A percentile compares a stretch with the other conserved stretches of the same genome.
phyloP scores from a whole-genome alignment of 192 early-diverging fungal genomes.

The Lobulomyces angularis region DNA sequence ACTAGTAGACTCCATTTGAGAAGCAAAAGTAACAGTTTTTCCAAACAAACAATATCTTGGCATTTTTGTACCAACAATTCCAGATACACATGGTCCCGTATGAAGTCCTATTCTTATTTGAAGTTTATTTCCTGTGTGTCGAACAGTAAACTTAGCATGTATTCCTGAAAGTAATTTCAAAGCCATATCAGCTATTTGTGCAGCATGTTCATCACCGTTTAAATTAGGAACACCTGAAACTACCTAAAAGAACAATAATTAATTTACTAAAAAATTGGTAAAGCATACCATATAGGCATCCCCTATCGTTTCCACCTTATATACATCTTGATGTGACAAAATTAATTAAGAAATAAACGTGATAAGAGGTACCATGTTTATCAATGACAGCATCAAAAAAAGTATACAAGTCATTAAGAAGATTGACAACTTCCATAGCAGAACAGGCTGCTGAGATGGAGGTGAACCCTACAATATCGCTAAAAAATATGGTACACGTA shows the following conservation, averaged over 20 bases:
- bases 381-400: constrained; percentile 23
- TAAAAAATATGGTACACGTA: constrained; percentile 19
- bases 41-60: constrained; percentile 32
- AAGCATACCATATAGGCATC: neutral
- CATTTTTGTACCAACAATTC: constrained; percentile 32
- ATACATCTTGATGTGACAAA: constrained; percentile 14
- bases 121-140: constrained; percentile 16
- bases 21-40: constrained; percentile 26
- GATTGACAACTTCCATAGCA: constrained; percentile 20
- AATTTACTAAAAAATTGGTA: constrained; percentile 3
- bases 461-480: constrained; percentile 29
- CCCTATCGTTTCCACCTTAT: constrained; percentile 34
- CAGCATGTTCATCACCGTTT: constrained; percentile 16
- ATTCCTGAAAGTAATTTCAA: constrained; percentile 15
- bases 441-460: constrained; percentile 9
- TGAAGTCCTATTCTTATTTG: constrained; percentile 23
- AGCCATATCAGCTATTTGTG: constrained; percentile 16
- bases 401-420: constrained; percentile 24
- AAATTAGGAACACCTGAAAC: constrained; percentile 16
- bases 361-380: neutral
- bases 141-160: constrained; percentile 2
- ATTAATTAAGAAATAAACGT: constrained; percentile 1
- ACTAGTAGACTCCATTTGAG: constrained; percentile 27
- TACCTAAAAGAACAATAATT: constrained; percentile 13
- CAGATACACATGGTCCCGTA: constrained; percentile 25